Conservation (phyloP, 768 basidiomycete species). For the Suillus sp. region DNA sequence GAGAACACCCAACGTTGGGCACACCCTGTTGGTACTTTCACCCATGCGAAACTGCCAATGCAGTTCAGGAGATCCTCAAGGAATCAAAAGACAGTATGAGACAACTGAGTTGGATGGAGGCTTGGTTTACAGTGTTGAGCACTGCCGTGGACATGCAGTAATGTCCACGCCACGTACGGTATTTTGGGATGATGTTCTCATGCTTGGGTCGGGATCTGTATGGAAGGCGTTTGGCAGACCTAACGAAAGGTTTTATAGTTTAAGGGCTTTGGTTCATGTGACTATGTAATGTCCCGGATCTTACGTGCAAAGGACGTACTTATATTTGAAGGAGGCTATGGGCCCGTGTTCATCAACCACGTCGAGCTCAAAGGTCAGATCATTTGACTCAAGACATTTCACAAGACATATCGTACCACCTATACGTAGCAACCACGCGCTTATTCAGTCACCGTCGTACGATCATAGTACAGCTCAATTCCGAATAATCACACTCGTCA, state of each 20-base stretch:
- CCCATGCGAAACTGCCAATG: constrained; percentile 74
- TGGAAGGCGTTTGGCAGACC: neutral
- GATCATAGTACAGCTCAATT: constrained; percentile 6
- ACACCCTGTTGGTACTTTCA: constrained; percentile 85
- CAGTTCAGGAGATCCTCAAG: constrained; percentile 68
- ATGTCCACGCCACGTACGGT: constrained; percentile 14
- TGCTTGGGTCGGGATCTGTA: neutral
- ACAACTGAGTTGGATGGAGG: constrained; percentile 53
- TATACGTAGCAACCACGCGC: constrained; percentile 1
- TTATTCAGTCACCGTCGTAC: constrained; percentile 4
- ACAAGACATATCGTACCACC: constrained; percentile 3
- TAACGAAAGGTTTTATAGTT: neutral
- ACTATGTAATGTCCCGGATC: constrained; percentile 7
- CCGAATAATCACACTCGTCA: constrained; percentile 13
- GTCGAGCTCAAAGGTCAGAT: constrained; percentile 6
- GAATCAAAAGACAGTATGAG: constrained; percentile 38
- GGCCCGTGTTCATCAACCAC: neutral
- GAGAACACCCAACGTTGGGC: constrained; percentile 81
- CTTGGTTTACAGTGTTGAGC: constrained; percentile 79
- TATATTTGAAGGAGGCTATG: neutral
- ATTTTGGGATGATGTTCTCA: constrained; percentile 12
- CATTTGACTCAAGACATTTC: constrained; percentile 2
- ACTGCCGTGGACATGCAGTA: constrained; percentile 57
- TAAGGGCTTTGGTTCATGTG: constrained; percentile 11
- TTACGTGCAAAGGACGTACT: constrained; percentile 3